Evolutionary conservation across 1,284 basidiomycete genomes (phyloP).

Genomic region (Xerocomus minutiporus): DNA sequence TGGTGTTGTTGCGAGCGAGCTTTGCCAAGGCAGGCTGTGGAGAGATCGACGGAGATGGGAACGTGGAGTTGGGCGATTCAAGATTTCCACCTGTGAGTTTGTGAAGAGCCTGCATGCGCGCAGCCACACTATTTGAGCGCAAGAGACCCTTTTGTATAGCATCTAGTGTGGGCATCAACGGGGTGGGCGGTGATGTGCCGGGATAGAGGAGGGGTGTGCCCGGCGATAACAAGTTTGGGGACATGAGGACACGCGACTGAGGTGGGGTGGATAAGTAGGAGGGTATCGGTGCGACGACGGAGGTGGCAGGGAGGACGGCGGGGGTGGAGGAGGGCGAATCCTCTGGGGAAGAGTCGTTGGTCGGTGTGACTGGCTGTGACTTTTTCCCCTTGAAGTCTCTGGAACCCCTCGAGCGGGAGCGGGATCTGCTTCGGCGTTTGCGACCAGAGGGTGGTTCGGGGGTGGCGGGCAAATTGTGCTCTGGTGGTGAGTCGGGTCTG

Average conservation of each 20-base stretch:
- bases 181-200: slow-evolving; percentile 60
- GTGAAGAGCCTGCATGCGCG: slow-evolving; percentile 66
- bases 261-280: slow-evolving; percentile 52
- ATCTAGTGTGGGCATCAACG: slow-evolving; percentile 64
- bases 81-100: slow-evolving; percentile 65
- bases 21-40: slow-evolving; percentile 47
- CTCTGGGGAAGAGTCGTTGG: slow-evolving; percentile 66
- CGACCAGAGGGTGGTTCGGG: slow-evolving; percentile 37
- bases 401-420: slow-evolving; percentile 69
- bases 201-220: slow-evolving; percentile 55
- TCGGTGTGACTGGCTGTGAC: slow-evolving; percentile 39
- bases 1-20: slow-evolving; percentile 69
- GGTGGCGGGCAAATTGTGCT: slow-evolving; percentile 28
- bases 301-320: slow-evolving; percentile 40
- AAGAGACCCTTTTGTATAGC: slow-evolving; percentile 65
- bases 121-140: slow-evolving; percentile 72
- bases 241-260: slow-evolving; percentile 48
- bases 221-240: slow-evolving; percentile 47
- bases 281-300: slow-evolving; percentile 61
- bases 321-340: slow-evolving; percentile 44
- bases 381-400: slow-evolving; percentile 66
- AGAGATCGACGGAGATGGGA: slow-evolving; percentile 40
- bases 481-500: slow-evolving; percentile 16
- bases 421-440: slow-evolving; percentile 69
- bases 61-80: slow-evolving; percentile 39